These are phyloP conservation scores for Lentinula novae-zelandiae DNA, from an alignment of 1,284 basidiomycete species.

Conservation along the genomic window DNA sequence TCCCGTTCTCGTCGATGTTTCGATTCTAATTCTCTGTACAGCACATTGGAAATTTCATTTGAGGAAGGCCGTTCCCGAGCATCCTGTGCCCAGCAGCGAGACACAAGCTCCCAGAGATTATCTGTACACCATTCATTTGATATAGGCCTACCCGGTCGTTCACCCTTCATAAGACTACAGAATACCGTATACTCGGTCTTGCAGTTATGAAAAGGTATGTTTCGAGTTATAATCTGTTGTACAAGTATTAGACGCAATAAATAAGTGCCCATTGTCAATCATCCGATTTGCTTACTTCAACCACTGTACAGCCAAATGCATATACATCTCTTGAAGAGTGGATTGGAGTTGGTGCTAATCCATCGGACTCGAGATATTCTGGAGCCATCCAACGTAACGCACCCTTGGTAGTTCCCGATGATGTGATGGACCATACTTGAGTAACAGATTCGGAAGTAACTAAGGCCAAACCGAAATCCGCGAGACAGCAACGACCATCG, in stretches of 20 bases:
- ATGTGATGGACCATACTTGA: conserved; percentile 1
- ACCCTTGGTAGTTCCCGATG: background rate
- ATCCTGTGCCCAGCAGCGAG: conserved; percentile 9
- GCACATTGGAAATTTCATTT: background rate
- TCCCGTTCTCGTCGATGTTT: background rate
- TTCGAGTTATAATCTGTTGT: background rate
- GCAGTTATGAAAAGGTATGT: background rate
- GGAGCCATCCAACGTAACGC: conserved; percentile 7
- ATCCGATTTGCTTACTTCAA: background rate
- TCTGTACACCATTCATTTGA: conserved; percentile 9
- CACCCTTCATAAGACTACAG: conserved; percentile 5
- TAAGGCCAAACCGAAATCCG: conserved; percentile 12
- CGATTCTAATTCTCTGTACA: background rate
- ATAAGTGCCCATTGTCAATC: too few relatives aligned
- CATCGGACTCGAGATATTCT: background rate
- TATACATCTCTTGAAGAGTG: background rate
- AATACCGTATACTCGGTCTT: background rate
- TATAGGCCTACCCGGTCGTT: conserved; percentile 2
- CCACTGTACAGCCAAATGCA: conserved; percentile 11
- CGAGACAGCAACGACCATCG: conserved; percentile 11
- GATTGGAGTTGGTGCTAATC: background rate
- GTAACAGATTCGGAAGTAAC: background rate
- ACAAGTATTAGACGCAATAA: conserved; percentile 2
- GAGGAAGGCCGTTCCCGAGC: background rate
- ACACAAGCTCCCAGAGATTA: conserved; percentile 6